These are phyloP conservation scores for Linnemannia elongata DNA, from an alignment of 192 early-diverging fungal species.

Conservation along the genomic window DNA sequence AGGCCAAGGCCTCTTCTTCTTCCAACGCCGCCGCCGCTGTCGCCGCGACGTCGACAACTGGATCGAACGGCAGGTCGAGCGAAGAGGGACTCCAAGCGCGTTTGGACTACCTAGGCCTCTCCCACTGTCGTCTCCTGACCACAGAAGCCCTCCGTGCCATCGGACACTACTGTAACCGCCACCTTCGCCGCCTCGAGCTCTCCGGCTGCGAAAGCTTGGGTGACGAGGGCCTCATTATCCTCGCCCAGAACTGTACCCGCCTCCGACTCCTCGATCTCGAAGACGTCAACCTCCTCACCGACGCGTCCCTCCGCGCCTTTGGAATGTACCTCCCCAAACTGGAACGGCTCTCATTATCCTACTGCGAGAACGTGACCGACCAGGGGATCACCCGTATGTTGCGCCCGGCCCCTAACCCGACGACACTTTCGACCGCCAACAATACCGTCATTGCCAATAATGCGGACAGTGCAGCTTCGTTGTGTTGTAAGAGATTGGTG, in stretches of 20 bases:
- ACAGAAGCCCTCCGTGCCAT: constrained; percentile 52
- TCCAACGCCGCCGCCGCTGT: not conserved
- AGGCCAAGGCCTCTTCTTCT: not conserved
- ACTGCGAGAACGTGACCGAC: constrained; percentile 51
- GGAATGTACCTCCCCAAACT: constrained; percentile 40
- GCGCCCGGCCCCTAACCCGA: constrained; percentile 37
- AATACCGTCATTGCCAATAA: constrained; percentile 10
- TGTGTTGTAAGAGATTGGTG: constrained; percentile 40
- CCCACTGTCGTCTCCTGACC: constrained; percentile 57
- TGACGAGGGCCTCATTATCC: constrained; percentile 54
- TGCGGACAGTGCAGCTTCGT: not conserved
- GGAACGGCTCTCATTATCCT: constrained; percentile 47
- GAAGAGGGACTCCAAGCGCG: constrained; percentile 34
- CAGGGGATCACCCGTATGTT: constrained; percentile 48
- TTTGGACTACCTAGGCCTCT: constrained; percentile 60
- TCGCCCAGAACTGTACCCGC: constrained; percentile 41
- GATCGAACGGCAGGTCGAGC: not conserved
- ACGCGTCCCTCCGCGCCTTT: constrained; percentile 55
- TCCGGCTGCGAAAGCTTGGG: constrained; percentile 58
- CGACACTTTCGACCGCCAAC: constrained; percentile 37
- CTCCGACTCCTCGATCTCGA: constrained; percentile 43
- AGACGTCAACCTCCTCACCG: constrained; percentile 33
- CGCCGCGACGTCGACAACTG: not conserved
- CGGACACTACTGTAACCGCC: constrained; percentile 30
- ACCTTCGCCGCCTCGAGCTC: constrained; percentile 63